Conservation (phyloP, 2,329 filamentous ascomycete species). For the Truncatella angustata region DNA sequence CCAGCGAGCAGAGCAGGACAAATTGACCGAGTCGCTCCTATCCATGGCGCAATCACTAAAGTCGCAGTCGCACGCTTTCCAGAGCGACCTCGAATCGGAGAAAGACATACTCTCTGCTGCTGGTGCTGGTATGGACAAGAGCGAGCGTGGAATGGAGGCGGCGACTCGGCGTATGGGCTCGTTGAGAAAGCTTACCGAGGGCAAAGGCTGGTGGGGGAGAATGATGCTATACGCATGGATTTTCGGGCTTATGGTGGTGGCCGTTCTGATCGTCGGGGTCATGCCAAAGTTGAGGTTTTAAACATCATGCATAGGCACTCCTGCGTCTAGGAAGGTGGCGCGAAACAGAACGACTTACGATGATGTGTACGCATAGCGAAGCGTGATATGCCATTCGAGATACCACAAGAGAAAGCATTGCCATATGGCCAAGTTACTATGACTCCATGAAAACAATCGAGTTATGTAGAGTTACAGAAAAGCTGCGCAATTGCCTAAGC, state of each 20-base stretch:
- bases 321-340: too few relatives aligned
- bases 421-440: neutral
- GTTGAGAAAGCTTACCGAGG: conserved; percentile 78
- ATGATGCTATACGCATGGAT: conserved; percentile 85
- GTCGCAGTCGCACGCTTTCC: conserved; percentile 69
- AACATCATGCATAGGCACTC: too few relatives aligned
- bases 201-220: conserved; percentile 81
- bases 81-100: conserved; percentile 66
- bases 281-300: conserved; percentile 86
- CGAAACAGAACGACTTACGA: conserved; percentile 6
- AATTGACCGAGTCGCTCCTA: conserved; percentile 77
- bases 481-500: neutral
- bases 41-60: conserved; percentile 77
- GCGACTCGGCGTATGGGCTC: conserved; percentile 76
- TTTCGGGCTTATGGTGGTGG: conserved; percentile 73
- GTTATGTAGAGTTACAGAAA: too few relatives aligned
- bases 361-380: conserved; percentile 6
- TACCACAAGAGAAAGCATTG: neutral
- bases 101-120: conserved; percentile 72
- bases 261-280: conserved; percentile 79
- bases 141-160: conserved; percentile 70
- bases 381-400: neutral
- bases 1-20: conserved; percentile 79
- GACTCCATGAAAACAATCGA: neutral
- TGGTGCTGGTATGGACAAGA: conserved; percentile 73